Percentiles rank a stretch among this genome's conserved stretches.
Conservation (phyloP, 768 basidiomycete genomes). For the Xanthoconium stramineum region DNA sequence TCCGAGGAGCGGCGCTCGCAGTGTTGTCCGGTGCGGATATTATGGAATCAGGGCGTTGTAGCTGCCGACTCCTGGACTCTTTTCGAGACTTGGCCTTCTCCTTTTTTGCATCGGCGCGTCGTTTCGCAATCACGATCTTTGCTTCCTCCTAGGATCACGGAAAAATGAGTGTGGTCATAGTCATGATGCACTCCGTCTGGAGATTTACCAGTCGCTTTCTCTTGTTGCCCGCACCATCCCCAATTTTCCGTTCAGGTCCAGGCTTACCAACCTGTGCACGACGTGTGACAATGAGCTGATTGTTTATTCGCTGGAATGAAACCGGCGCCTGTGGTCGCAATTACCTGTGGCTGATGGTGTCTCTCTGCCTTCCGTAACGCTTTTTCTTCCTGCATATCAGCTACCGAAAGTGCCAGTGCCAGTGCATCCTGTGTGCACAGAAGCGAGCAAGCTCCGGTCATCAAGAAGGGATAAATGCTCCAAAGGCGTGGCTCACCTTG, state of each 20-base stretch:
- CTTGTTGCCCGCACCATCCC: conserved; percentile 25
- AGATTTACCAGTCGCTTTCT: conserved; percentile 40
- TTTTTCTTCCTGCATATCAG: conserved; percentile 44
- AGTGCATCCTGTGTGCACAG: conserved; percentile 41
- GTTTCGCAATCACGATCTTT: conserved; percentile 37
- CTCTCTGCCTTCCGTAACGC: conserved; percentile 38
- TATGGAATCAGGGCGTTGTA: conserved; percentile 7
- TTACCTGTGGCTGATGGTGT: conserved; percentile 40
- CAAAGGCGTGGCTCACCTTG: conserved; percentile 25
- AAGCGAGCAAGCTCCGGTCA: conserved; percentile 18
- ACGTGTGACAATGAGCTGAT: conserved; percentile 15
- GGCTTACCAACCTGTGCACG: conserved; percentile 27
- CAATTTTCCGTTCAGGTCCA: conserved; percentile 26
- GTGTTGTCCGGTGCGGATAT: conserved; percentile 8
- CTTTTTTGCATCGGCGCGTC: conserved; percentile 37
- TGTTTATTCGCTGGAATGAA: conserved; percentile 16
- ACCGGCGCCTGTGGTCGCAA: conserved; percentile 1
- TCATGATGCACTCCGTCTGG: conserved; percentile 5
- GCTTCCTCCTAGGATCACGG: conserved; percentile 38
- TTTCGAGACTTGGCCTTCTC: conserved; percentile 36
- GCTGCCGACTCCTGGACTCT: conserved; percentile 14
- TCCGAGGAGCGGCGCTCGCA: conserved; percentile 23
- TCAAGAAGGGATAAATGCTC: conserved; percentile 13
- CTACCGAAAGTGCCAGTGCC: conserved; percentile 46
- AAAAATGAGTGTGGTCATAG: conserved; percentile 9